These are phyloP conservation scores for Colletotrichum lentis DNA, from an alignment of 2,329 filamentous ascomycete genomes.

Conservation along the genomic window DNA sequence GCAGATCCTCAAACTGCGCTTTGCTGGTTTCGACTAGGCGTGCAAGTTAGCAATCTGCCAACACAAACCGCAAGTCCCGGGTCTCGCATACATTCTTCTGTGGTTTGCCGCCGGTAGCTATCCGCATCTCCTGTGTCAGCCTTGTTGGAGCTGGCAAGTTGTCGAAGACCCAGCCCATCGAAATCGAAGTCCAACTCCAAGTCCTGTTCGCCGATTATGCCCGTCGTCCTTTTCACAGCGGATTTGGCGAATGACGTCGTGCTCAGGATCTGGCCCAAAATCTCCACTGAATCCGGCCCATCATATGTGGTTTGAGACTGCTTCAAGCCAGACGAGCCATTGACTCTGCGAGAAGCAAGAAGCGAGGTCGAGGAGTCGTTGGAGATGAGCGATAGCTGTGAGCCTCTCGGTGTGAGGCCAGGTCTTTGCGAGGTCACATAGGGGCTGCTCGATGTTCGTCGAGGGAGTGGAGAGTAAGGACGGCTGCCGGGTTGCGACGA, in stretches of 20 bases:
- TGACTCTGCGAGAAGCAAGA: constrained; percentile 69
- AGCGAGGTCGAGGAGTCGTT: constrained; percentile 82
- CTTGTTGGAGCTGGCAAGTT: constrained; percentile 62
- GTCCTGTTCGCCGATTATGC: constrained; percentile 56
- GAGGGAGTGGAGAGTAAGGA: constrained; percentile 74
- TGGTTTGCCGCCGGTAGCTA: constrained; percentile 60
- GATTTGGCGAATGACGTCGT: constrained; percentile 39
- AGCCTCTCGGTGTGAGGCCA: constrained; percentile 73
- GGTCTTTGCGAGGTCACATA: constrained; percentile 74
- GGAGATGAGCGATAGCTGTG: constrained; percentile 79
- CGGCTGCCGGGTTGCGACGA: constrained; percentile 66
- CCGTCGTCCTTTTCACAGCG: constrained; percentile 29
- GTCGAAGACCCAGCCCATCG: constrained; percentile 76
- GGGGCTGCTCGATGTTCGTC: constrained; percentile 73
- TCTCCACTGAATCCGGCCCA: constrained; percentile 73
- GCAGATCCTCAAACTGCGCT: constrained; percentile 86
- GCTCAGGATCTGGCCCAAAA: constrained; percentile 64
- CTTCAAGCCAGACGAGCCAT: constrained; percentile 71
- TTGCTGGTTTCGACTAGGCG: constrained; percentile 77
- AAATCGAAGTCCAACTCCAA: constrained; percentile 79
- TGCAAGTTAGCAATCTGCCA: constrained; percentile 32
- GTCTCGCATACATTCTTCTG: constrained; percentile 73
- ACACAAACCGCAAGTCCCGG: neutral
- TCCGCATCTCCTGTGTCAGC: constrained; percentile 40
- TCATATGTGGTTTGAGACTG: constrained; percentile 62